Conservation (phyloP, 2,329 filamentous ascomycete species). For the Trichophaea hybrida region DNA sequence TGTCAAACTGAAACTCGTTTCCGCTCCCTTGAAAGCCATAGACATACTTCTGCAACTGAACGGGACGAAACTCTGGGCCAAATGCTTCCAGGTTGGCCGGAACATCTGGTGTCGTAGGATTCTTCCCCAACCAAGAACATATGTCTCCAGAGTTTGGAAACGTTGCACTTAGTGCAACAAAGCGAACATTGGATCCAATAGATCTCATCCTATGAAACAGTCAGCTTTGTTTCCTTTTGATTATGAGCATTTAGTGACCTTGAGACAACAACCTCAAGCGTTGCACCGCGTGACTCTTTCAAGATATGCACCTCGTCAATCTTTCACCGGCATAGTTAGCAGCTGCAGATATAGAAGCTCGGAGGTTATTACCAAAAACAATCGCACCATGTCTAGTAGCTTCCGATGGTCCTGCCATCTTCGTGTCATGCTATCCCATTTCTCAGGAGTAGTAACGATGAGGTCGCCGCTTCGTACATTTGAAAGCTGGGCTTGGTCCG, state of each 20-base stretch:
- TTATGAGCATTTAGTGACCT: conserved; percentile 9
- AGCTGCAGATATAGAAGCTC: not conserved
- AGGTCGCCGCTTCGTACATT: conserved; percentile 61
- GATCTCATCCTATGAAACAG: conserved; percentile 57
- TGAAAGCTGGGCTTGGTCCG: conserved; percentile 49
- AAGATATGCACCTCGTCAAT: conserved; percentile 83
- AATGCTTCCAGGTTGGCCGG: conserved; percentile 57
- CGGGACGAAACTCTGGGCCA: conserved; percentile 65
- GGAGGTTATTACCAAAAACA: conserved; percentile 44
- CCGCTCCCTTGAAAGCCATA: conserved; percentile 49
- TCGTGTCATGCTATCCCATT: conserved; percentile 79
- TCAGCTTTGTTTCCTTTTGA: not conserved
- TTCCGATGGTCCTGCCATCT: conserved; percentile 72
- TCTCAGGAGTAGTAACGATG: conserved; percentile 78
- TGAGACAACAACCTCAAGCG: conserved; percentile 68
- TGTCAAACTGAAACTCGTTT: conserved; percentile 70
- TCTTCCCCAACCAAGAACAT: conserved; percentile 61
- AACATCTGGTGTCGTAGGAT: conserved; percentile 42
- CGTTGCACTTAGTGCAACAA: conserved; percentile 69
- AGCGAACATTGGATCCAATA: conserved; percentile 58
- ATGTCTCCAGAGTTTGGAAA: conserved; percentile 72
- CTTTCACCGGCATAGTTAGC: conserved; percentile 5
- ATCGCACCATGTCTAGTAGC: conserved; percentile 57
- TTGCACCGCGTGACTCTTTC: conserved; percentile 64
- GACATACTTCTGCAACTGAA: conserved; percentile 61